Base-by-base conservation (phyloP, 2,329 filamentous ascomycete species). In the Ilyonectria sp. region DNA sequence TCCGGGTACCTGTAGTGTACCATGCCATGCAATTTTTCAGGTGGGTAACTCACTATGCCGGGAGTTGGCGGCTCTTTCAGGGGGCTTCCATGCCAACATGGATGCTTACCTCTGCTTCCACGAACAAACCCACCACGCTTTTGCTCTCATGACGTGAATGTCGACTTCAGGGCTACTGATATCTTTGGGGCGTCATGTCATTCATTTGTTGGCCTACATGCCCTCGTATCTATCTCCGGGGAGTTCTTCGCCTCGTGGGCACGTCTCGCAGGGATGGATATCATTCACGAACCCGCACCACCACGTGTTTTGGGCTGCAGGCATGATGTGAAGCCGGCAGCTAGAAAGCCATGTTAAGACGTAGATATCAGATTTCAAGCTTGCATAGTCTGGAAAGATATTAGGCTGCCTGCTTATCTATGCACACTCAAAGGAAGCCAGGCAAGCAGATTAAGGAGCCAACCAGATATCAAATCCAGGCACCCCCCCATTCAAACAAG, bases 31-130 rank as follows among this genome's bases (percentile, higher is more conserved):
- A 46, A 46, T 9, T 29, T 29, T 50, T 50, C 13, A 50, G 46
- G 23, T 31, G 15, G 43, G 19, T 19, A 46, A n/a, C 43, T 46
- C 43, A 4, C 19, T 46, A 19, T 23, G 19, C 44, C 44, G 19
- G 44, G 44, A 46, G 44, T 23, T 46, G 44, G 44, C 44, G n/a
- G 44, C n/a, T 46, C 44, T 46, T 46, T 21, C 44, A 46, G 44
- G 44, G 37, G 37, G 37, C 3, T n/a, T n/a, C 3, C 37, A 40
- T 15, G 37, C 37, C 37, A 15, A 6, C 37, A 33, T 33, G 31
- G 31, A 11, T 33, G 31, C 31, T 33, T 9, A 33, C 31, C 31
- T 33, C 19, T 43, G n/a, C n/a, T 17, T 43, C 15, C 17, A 43
- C 15, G 40, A 43, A 43, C 15, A n/a, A 43, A 15, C 37, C 13